Percentiles rank a stretch among this genome's conserved stretches.
These are phyloP conservation scores for Sphagnum contortum DNA, from an alignment of 225 moss, liverwort and hornwort genomes.

Conservation along the genomic window DNA sequence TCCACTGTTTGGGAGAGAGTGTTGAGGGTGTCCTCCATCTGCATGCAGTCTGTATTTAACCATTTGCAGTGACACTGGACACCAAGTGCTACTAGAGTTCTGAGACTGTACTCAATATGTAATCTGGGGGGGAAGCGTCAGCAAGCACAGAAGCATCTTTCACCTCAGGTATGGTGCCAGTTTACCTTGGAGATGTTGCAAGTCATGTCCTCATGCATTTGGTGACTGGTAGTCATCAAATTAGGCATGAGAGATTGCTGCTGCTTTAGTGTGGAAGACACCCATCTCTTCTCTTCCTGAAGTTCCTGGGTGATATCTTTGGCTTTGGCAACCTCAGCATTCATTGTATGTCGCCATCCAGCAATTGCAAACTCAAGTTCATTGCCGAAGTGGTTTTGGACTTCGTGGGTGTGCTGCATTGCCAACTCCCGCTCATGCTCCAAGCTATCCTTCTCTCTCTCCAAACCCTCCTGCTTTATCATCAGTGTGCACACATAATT, in stretches of 20 bases:
- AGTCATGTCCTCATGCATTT: slow-evolving; percentile 11
- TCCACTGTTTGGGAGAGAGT: slow-evolving; percentile 28
- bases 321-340: slow-evolving; percentile 55
- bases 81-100: neutral
- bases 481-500: too few species aligned
- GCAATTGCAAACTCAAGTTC: slow-evolving; percentile 36
- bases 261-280: slow-evolving; percentile 11
- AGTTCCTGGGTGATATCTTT: slow-evolving; percentile 40
- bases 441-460: slow-evolving; percentile 32
- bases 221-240: slow-evolving; percentile 1
- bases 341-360: slow-evolving; percentile 55
- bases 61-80: too few species aligned
- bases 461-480: slow-evolving; percentile 29
- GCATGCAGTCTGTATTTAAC: neutral
- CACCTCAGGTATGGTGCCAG: too few species aligned
- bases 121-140: too few species aligned
- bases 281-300: slow-evolving; percentile 35
- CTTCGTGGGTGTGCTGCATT: slow-evolving; percentile 36
- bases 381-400: slow-evolving; percentile 25
- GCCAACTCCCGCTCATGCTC: slow-evolving; percentile 26
- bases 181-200: slow-evolving; percentile 17
- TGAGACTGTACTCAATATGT: too few species aligned
- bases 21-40: slow-evolving; percentile 29
- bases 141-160: too few species aligned
- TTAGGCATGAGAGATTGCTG: slow-evolving; percentile 10